Conservation (phyloP, 2,329 filamentous ascomycete species). For the Lachnellula cervina region DNA sequence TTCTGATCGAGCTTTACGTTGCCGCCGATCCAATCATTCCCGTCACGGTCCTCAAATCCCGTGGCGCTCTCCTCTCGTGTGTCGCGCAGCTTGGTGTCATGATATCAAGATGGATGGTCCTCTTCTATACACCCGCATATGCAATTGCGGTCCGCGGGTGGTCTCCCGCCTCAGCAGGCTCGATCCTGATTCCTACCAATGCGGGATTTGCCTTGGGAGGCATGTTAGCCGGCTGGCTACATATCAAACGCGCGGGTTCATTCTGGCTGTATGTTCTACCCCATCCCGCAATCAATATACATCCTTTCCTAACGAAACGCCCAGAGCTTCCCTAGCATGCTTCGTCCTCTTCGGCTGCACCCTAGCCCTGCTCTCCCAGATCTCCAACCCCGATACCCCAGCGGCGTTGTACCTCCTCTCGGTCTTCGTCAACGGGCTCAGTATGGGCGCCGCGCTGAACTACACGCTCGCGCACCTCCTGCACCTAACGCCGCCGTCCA, state of each 20-base stretch:
- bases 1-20: conserved; percentile 58
- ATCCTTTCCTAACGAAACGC: neutral
- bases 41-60: conserved; percentile 61
- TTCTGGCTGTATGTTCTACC: conserved; percentile 55
- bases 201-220: conserved; percentile 72
- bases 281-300: neutral
- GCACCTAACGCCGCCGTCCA: conserved; percentile 60
- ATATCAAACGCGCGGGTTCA: conserved; percentile 66
- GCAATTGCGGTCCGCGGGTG: conserved; percentile 71
- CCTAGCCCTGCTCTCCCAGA: conserved; percentile 50
- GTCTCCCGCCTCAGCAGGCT: conserved; percentile 64
- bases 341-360: conserved; percentile 58
- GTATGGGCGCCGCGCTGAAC: conserved; percentile 68
- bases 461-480: conserved; percentile 78
- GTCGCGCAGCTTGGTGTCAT: conserved; percentile 72
- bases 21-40: conserved; percentile 71
- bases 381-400: conserved; percentile 49
- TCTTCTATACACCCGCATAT: conserved; percentile 79
- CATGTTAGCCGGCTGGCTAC: conserved; percentile 66
- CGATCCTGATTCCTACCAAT: conserved; percentile 78
- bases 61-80: conserved; percentile 68
- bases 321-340: conserved; percentile 48
- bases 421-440: conserved; percentile 67
- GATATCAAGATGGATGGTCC: conserved; percentile 72
- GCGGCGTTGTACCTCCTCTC: conserved; percentile 51